Base-by-base conservation (phyloP, 176 grass and related monocot species). In the Avena eriantha region DNA sequence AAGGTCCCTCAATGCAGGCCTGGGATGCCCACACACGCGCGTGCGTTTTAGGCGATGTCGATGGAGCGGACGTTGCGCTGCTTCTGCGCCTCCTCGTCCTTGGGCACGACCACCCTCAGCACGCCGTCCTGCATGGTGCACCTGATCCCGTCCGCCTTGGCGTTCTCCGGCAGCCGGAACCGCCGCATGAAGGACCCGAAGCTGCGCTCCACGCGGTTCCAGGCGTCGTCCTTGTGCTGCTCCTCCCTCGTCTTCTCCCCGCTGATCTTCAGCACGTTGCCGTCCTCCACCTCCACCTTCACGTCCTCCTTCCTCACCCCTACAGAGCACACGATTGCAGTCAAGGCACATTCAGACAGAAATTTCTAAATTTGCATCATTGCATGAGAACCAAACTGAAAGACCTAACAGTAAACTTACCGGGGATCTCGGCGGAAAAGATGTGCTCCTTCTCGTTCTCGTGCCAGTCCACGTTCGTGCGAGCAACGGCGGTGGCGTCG, bases 261-360 rank as follows among this genome's bases (percentile, higher is more conserved):
- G 50, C 86, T 92, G 65, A 92, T 92, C 86, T 47, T 67, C 47
- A 92, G 82, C 86, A 92, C 77, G 48, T 82, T 85, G 51, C 79
- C 79, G 77, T 91, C 86, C 65, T 85, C 81, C 31, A 91, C 89
- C 65, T 91, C 89, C 79, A 90, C 84, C 84, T 90, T 87, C 73
- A 87, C 80, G 33, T 88, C 85, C 79, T 88, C 85, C 82, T 85
- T 91, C 76, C 57, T 82, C 77, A 3, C 4, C 0, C 34, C 34
- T 35, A 35, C 34, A 35, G 34, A 35, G 34, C 34, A 35, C 34
- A 35, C 34, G 34, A 4, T 35, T 35, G 34, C 34, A 35, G 34
- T 4, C 3, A 1, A 35, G 34, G 34, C 0, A 35, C 34, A 35
- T 4, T 35, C 3, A 35, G 34, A 35, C 34, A 35, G 34, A 35